These are phyloP conservation scores for Scutellaria baicalensis DNA, from an alignment of 257 asterid species.

Conservation along the genomic window DNA sequence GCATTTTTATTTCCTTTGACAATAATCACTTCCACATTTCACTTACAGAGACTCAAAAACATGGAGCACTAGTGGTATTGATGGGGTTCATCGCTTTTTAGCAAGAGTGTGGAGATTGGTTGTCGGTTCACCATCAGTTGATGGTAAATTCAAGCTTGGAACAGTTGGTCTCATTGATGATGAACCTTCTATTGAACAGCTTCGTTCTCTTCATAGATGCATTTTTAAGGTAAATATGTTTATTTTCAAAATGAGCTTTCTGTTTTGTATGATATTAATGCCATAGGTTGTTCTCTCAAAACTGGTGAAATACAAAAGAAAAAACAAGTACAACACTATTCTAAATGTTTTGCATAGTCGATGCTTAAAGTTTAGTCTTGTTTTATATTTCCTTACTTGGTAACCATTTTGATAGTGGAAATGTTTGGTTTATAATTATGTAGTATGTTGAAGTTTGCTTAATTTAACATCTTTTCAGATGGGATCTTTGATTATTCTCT, in stretches of 20 bases:
- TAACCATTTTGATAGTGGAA: neutral
- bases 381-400: neutral
- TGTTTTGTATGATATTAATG: neutral
- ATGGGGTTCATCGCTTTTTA: constrained; percentile 92
- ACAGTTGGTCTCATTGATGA: constrained; percentile 50
- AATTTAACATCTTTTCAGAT: neutral
- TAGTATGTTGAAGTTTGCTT: neutral
- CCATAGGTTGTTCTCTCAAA: neutral
- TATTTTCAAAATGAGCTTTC: neutral
- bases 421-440: neutral
- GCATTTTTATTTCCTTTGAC: neutral
- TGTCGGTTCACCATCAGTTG: constrained; percentile 69
- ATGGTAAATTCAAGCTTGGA: constrained; percentile 62
- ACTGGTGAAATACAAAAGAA: neutral
- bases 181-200: constrained; percentile 78
- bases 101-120: constrained; percentile 91
- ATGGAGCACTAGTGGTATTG: constrained; percentile 97
- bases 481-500: neutral
- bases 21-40: constrained; percentile 1
- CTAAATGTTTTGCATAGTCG: neutral
- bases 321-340: neutral
- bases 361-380: neutral
- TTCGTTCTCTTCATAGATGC: constrained; percentile 76
- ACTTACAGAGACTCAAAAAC: constrained; percentile 80
- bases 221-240: constrained; percentile 55